Evolutionary conservation across 2,329 filamentous ascomycete genomes (phyloP).

Genomic region (Scedosporium aurantiacum): DNA sequence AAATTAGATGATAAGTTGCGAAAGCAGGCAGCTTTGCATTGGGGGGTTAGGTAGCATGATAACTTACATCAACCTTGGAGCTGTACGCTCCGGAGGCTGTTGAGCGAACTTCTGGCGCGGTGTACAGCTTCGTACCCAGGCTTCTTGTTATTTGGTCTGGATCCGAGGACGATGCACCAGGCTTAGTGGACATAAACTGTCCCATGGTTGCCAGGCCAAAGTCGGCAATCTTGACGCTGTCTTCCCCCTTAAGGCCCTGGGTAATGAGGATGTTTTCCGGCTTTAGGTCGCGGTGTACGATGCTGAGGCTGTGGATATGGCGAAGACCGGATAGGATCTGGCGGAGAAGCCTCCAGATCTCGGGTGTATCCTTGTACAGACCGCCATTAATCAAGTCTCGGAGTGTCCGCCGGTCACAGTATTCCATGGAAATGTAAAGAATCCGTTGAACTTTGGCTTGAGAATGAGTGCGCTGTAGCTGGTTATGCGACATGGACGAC

Average conservation of each 20-base stretch:
- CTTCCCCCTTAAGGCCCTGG: constrained; percentile 55
- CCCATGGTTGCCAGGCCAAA: constrained; percentile 90
- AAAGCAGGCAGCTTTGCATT: not conserved
- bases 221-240: constrained; percentile 91
- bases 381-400: constrained; percentile 74
- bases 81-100: constrained; percentile 68
- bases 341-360: constrained; percentile 82
- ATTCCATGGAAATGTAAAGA: constrained; percentile 98
- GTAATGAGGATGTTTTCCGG: constrained; percentile 94
- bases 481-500: not conserved
- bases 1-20: no score
- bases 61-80: constrained; percentile 75
- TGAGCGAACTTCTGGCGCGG: constrained; percentile 82
- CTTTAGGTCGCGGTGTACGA: constrained; percentile 93
- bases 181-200: constrained; percentile 56
- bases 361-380: constrained; percentile 60
- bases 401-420: constrained; percentile 89
- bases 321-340: constrained; percentile 83
- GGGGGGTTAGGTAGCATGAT: not conserved
- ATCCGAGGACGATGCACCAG: constrained; percentile 28
- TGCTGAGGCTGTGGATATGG: constrained; percentile 81
- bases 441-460: constrained; percentile 37
- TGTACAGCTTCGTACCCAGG: constrained; percentile 75
- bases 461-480: not conserved
- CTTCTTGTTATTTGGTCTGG: constrained; percentile 57